Conservation (phyloP, 352 stramenopile species). For the Phytophthora pseudosyringae region DNA sequence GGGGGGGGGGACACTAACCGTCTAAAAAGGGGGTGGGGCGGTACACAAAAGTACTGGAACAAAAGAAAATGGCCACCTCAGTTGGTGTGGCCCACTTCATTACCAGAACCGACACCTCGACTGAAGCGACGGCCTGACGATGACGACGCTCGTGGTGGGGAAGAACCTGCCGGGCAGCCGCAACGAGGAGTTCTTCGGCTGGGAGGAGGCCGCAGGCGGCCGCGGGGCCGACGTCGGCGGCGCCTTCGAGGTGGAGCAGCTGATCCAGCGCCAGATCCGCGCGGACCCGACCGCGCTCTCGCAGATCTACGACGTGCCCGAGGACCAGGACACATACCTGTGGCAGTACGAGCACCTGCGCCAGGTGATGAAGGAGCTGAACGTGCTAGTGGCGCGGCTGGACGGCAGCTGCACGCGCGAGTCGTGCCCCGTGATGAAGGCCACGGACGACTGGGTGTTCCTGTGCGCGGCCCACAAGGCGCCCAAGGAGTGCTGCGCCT, state of each 20-base stretch:
- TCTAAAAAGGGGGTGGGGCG: constrained; percentile 20
- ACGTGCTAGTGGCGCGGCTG: constrained; percentile 71
- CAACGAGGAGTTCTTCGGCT: constrained; percentile 85
- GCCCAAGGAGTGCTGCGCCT: constrained; percentile 83
- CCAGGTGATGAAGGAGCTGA: constrained; percentile 87
- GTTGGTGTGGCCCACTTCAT: neutral
- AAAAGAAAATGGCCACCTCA: neutral
- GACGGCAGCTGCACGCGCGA: constrained; percentile 75
- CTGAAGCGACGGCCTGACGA: constrained; percentile 11
- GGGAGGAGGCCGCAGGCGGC: constrained; percentile 45
- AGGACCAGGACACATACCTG: constrained; percentile 84
- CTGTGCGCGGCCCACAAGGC: constrained; percentile 84
- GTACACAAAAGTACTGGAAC: too few relatives aligned
- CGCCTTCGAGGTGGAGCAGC: constrained; percentile 79
- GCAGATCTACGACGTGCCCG: constrained; percentile 75
- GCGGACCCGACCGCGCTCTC: constrained; percentile 59
- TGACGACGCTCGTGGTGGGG: constrained; percentile 55
- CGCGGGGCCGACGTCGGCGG: constrained; percentile 44
- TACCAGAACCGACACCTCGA: constrained; percentile 17
- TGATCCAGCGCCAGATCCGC: constrained; percentile 78
- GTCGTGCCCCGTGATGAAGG: constrained; percentile 81
- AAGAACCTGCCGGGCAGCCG: constrained; percentile 79
- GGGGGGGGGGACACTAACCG: neutral
- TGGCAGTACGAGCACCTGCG: constrained; percentile 89
- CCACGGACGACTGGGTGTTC: constrained; percentile 89